Evolutionary conservation across 2,329 filamentous ascomycete species (phyloP).

Genomic region (Chrysoporthe deuterocubensis): DNA sequence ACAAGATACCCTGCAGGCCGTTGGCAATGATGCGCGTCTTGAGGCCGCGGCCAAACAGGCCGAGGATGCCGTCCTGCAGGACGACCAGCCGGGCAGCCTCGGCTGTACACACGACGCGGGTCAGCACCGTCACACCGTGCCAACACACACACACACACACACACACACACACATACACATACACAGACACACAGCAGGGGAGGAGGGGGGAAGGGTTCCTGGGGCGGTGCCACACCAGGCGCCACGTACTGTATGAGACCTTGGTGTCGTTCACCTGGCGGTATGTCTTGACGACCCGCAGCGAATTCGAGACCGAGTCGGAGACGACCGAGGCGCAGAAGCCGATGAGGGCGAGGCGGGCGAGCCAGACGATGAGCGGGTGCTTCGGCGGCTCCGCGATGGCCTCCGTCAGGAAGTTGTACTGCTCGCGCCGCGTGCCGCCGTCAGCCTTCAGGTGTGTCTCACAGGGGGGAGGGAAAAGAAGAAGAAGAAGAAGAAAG

Average conservation of each 20-base stretch:
- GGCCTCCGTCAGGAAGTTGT: constrained; percentile 46
- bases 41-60: constrained; percentile 50
- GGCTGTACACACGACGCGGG: constrained; percentile 34
- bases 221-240: too few relatives aligned
- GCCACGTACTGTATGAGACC: constrained; percentile 48
- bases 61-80: constrained; percentile 45
- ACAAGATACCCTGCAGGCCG: constrained; percentile 50
- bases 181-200: too few relatives aligned
- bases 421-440: constrained; percentile 35
- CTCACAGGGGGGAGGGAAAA: neutral
- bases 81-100: constrained; percentile 48
- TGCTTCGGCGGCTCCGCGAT: constrained; percentile 47
- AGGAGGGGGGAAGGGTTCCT: too few relatives aligned
- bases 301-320: constrained; percentile 51
- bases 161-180: too few relatives aligned
- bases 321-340: constrained; percentile 51
- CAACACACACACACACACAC: too few relatives aligned
- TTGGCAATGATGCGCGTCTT: constrained; percentile 54
- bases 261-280: constrained; percentile 53
- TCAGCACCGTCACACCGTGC: neutral
- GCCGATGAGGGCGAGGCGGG: constrained; percentile 48
- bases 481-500: neutral
- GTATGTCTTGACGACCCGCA: constrained; percentile 54
- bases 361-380: constrained; percentile 46
- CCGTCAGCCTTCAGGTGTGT: neutral